Conservation (phyloP, 768 basidiomycete species). For the Coprinopsis marcescibilis region DNA sequence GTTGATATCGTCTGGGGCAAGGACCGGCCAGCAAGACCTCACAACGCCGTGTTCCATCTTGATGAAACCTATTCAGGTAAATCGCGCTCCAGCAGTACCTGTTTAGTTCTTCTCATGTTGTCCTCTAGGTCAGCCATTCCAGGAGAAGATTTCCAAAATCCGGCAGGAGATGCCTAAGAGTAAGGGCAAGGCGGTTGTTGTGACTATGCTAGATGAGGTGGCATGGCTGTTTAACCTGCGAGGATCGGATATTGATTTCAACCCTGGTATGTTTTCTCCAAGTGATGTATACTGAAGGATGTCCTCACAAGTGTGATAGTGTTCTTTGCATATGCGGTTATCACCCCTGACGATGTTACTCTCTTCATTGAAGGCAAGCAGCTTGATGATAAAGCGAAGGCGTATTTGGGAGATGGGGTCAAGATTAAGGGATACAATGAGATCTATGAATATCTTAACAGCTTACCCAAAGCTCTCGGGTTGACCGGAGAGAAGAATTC, state of each 20-base stretch:
- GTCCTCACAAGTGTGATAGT: constrained; percentile 37
- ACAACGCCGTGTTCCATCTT: constrained; percentile 60
- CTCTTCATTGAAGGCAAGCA: constrained; percentile 66
- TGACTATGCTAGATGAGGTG: constrained; percentile 90
- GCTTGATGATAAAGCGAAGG: constrained; percentile 35
- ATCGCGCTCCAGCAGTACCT: constrained; percentile 11
- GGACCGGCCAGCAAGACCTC: constrained; percentile 63
- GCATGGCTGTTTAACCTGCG: constrained; percentile 94
- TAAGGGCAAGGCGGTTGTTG: constrained; percentile 65
- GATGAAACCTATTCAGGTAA: constrained; percentile 70
- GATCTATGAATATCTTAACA: constrained; percentile 60
- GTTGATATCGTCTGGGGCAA: constrained; percentile 74
- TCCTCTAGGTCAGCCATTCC: constrained; percentile 47
- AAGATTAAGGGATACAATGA: constrained; percentile 64
- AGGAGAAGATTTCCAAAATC: constrained; percentile 61
- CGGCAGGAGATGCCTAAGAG: constrained; percentile 61
- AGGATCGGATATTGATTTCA: constrained; percentile 88
- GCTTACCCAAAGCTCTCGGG: constrained; percentile 32
- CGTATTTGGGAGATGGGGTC: constrained; percentile 53
- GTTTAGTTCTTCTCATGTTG: neutral
- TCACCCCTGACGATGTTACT: constrained; percentile 51
- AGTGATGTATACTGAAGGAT: neutral
- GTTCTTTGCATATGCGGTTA: constrained; percentile 87
- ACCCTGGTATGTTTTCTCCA: constrained; percentile 37
- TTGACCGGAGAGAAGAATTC: constrained; percentile 22